These are phyloP conservation scores for Tribonema minus DNA, from an alignment of 108 stramenopile species.

Conservation along the genomic window DNA sequence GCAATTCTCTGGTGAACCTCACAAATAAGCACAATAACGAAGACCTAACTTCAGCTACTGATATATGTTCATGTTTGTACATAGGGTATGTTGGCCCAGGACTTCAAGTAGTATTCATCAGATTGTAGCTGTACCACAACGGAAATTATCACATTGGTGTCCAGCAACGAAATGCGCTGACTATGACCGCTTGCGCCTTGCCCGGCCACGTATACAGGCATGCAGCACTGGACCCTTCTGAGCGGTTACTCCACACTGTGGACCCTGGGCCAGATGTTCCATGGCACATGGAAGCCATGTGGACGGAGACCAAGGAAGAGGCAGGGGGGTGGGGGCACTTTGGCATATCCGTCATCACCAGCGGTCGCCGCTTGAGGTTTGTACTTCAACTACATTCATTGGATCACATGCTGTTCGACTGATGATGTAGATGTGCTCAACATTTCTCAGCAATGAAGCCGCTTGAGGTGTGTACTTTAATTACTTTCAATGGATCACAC, in stretches of 20 bases:
- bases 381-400: too few relatives aligned
- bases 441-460: too few relatives aligned
- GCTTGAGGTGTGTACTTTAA: too few relatives aligned
- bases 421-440: too few relatives aligned
- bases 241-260: neutral
- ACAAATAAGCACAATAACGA: too few relatives aligned
- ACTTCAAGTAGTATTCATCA: neutral
- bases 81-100: neutral
- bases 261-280: neutral
- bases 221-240: neutral
- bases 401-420: too few relatives aligned
- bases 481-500: too few relatives aligned
- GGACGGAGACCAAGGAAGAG: neutral
- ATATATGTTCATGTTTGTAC: too few relatives aligned
- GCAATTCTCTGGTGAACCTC: too few relatives aligned
- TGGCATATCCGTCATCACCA: conserved; percentile 12
- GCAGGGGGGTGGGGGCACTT: conserved; percentile 19
- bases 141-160: neutral
- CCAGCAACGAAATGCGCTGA: neutral
- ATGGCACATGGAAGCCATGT: neutral
- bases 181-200: neutral
- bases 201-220: too few relatives aligned
- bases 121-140: neutral
- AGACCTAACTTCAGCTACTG: too few relatives aligned
- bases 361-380: neutral